Evolutionary conservation across 176 grass and related monocot species (phyloP), one percentile per base, ranked within the genome.

Genomic region (Thinopyrum elongatum): DNA sequence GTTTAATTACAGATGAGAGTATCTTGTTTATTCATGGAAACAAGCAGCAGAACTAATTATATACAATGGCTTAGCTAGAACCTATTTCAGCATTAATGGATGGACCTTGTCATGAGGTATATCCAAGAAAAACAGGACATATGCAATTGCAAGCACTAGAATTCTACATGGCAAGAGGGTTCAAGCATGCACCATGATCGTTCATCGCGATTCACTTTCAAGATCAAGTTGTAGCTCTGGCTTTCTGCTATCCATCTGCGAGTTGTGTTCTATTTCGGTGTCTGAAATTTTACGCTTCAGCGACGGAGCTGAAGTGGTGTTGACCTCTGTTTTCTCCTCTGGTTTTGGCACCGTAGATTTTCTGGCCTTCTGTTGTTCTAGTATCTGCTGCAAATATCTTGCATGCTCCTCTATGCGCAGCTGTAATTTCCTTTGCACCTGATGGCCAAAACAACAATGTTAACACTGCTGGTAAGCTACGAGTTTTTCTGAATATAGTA

Each of bases 381-480:
- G 78, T 79, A 95, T 98, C 75, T 85, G 95, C 66, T 98, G 91
- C 85, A 98, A 90, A 88, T 95, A 93, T 74, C 62, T 89, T 58
- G 91, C 89, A 44, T 98, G 91, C 70, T 95, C 95, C 84, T 98
- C 95, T 63, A 98, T 93, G 39, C 77, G 89, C 39, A 98, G 51
- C 25, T 93, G 95, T 65, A 98, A 81, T 80, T 88, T 64, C 72
- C 80, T 95, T 91, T 98, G 95, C 63, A 95, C 86, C 95, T 98
- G 84, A 85, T 64, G 25, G 7, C 1, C 1, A 17, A 26, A 75
- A 81, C 27, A 60, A 41, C n/a, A 68, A 47, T 3, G 8, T 47
- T 27, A 70, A 49, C 41, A 28, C 47, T 51, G 47, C 23, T 86
- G 36, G 36, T 73, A 26, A 80, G 44, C 79, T 46, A 7, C 13